Percentiles rank a stretch among this genome's conserved stretches.
phyloP scores from a whole-genome alignment of 139 green algal species.

The Coccomyxa sp. region DNA sequence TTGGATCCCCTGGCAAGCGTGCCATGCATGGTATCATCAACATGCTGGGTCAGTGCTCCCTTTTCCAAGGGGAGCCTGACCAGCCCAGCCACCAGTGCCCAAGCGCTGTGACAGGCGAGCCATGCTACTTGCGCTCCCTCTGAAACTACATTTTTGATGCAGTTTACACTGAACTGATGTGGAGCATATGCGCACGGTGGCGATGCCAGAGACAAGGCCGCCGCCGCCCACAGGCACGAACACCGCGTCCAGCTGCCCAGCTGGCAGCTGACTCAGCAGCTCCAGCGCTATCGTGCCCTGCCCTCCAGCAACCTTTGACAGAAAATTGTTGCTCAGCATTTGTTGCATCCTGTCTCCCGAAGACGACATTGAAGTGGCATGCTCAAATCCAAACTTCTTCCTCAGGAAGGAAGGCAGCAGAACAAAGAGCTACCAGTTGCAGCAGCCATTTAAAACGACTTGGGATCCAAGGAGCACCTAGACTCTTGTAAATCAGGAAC shows the following conservation, averaged over 20 bases:
- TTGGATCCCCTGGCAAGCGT: too few relatives aligned
- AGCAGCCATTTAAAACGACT: too few relatives aligned
- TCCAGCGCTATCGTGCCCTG: constrained; percentile 58
- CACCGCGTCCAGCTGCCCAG: constrained; percentile 29
- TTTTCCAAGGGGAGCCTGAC: background rate
- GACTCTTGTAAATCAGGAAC: background rate
- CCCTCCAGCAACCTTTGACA: constrained; percentile 30
- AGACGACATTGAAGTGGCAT: background rate
- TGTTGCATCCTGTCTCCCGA: background rate
- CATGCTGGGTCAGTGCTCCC: background rate
- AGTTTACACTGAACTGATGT: background rate
- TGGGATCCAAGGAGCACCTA: background rate
- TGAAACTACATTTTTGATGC: background rate
- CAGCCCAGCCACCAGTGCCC: too few relatives aligned
- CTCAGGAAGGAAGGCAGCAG: background rate
- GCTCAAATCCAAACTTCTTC: background rate
- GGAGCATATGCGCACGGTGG: background rate
- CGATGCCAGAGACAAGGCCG: constrained; percentile 40
- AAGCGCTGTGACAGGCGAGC: too few relatives aligned
- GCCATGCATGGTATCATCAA: background rate
- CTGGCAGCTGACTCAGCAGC: constrained; percentile 39
- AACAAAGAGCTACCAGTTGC: background rate
- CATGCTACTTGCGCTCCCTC: background rate
- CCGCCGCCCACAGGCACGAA: constrained; percentile 67
- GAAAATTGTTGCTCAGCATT: background rate